Percentiles rank a stretch among this genome's conserved stretches.
Conservation (phyloP, 2,329 filamentous ascomycete species). For the Ophiocordyceps camponoti-floridani region DNA sequence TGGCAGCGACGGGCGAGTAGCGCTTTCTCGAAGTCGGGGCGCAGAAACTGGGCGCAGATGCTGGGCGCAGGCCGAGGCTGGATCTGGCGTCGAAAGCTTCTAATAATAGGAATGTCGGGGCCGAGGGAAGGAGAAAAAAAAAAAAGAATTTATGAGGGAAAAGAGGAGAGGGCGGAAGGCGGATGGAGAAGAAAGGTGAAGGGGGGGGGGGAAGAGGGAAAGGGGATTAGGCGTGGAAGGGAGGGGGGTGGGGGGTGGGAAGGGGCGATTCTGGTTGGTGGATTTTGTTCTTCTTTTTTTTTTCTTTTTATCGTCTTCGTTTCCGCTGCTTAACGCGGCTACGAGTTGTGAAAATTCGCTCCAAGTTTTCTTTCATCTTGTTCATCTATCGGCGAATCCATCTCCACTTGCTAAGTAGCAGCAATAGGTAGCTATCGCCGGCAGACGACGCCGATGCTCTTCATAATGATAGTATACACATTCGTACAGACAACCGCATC, state of each 20-base stretch:
- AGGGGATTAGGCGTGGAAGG: not conserved
- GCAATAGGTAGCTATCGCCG: too few relatives aligned
- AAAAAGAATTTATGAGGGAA: not conserved
- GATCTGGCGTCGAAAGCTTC: conserved; percentile 30
- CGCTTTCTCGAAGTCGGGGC: conserved; percentile 3
- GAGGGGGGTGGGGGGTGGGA: not conserved
- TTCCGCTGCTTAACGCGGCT: not conserved
- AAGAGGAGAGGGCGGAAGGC: not conserved
- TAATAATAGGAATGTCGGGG: conserved; percentile 30
- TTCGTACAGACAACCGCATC: too few relatives aligned
- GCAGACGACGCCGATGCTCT: too few relatives aligned
- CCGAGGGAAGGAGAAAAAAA: not conserved
- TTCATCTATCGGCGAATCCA: too few relatives aligned
- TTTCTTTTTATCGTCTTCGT: not conserved
- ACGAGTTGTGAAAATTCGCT: too few relatives aligned
- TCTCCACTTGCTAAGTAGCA: too few relatives aligned
- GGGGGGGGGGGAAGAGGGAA: not conserved
- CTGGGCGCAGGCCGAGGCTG: conserved; percentile 22
- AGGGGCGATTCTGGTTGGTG: not conserved
- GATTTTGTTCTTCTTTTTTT: not conserved
- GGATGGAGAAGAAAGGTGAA: not conserved
- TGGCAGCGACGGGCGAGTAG: not conserved
- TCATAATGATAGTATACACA: too few relatives aligned
- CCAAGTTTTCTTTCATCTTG: too few relatives aligned
- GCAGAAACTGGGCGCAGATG: conserved; percentile 8